phyloP scores from a whole-genome alignment of 805 yeast genomes.

The Debaryomyces prosopidis region DNA sequence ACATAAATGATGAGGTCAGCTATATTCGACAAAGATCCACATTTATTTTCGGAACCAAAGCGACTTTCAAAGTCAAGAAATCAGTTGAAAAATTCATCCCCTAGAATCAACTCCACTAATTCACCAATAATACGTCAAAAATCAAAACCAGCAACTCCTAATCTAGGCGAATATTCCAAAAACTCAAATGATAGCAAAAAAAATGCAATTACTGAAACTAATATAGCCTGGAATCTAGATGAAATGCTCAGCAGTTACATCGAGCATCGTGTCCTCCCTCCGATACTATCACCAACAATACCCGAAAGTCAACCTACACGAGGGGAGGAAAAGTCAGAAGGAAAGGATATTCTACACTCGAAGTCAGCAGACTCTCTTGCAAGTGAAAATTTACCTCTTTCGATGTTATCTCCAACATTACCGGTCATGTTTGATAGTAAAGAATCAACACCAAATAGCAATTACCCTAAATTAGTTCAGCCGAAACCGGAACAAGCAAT shows the following conservation, averaged over 20 bases:
- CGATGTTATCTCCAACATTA: slow-evolving; percentile 34
- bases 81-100: not conserved
- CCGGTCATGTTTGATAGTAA: slow-evolving; percentile 25
- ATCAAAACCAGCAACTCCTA: slow-evolving; percentile 19
- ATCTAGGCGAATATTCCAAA: slow-evolving; percentile 7
- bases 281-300: slow-evolving; percentile 39
- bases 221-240: slow-evolving; percentile 38
- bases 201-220: not conserved
- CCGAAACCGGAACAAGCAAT: slow-evolving; percentile 1
- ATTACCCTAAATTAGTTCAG: not conserved
- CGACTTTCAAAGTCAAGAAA: not conserved
- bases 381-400: slow-evolving; percentile 28
- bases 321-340: not conserved
- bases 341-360: not conserved
- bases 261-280: slow-evolving; percentile 34
- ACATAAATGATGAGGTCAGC: slow-evolving; percentile 27
- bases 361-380: slow-evolving; percentile 6
- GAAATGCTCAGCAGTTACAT: slow-evolving; percentile 36
- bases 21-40: slow-evolving; percentile 23
- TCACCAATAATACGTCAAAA: slow-evolving; percentile 4
- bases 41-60: slow-evolving; percentile 1
- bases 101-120: slow-evolving; percentile 1
- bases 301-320: slow-evolving; percentile 17
- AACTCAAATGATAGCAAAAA: not conserved
- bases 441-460: not conserved